Conservation (phyloP, 768 basidiomycete genomes). For the Kwoniella botswanensis region DNA sequence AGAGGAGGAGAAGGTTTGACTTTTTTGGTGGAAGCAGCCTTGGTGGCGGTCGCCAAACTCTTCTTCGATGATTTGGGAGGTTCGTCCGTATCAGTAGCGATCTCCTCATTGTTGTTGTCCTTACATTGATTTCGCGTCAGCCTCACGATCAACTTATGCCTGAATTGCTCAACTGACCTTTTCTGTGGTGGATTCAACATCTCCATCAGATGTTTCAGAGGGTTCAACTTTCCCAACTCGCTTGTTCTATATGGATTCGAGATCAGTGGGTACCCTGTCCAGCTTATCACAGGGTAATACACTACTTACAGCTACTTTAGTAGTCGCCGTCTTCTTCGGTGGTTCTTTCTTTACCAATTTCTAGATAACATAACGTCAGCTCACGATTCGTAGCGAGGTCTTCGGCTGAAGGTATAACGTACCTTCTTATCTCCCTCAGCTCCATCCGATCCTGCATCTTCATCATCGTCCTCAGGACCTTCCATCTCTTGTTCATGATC, state of each 20-base stretch:
- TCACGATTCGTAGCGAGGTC: not conserved
- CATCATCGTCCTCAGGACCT: not conserved
- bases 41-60: not conserved
- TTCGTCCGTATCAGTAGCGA: not conserved
- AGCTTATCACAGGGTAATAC: not conserved
- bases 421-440: not conserved
- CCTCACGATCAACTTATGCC: not conserved
- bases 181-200: too few relatives aligned
- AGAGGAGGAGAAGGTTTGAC: not conserved
- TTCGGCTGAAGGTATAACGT: not conserved
- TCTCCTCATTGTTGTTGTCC: not conserved
- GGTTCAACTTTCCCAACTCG: not conserved
- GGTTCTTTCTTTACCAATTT: not conserved
- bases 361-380: not conserved
- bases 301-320: not conserved
- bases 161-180: not conserved
- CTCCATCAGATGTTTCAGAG: too few relatives aligned
- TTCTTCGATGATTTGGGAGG: not conserved
- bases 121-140: not conserved
- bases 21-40: conserved; percentile 1
- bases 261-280: not conserved
- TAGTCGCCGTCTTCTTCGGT: not conserved
- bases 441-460: not conserved
- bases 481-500: not conserved
- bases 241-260: not conserved